Percentiles rank a stretch among this genome's conserved stretches.
phyloP scores from a whole-genome alignment of 2,329 filamentous ascomycete species.

The Phoma sp. region DNA sequence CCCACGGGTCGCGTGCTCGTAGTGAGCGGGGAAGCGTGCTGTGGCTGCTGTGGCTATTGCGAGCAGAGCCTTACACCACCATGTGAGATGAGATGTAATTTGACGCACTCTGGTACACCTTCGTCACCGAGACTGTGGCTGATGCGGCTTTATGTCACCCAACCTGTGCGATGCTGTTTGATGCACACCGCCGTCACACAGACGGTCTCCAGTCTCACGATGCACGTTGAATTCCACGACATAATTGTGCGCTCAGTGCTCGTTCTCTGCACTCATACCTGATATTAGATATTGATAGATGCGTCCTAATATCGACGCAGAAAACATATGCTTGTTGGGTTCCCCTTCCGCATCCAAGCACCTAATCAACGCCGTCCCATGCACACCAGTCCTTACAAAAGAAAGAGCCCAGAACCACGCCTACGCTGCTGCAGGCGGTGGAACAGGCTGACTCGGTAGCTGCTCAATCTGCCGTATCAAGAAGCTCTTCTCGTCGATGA shows the following conservation, averaged over 20 bases:
- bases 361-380: conserved; percentile 4
- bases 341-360: conserved; percentile 3
- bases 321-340: conserved; percentile 1
- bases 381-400: conserved; percentile 13
- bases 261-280: not conserved
- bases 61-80: not conserved
- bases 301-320: conserved; percentile 14
- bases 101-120: too few relatives aligned
- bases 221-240: not conserved
- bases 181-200: too few relatives aligned
- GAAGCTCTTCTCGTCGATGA: conserved; percentile 97
- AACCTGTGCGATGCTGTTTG: too few relatives aligned
- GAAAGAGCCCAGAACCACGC: not conserved
- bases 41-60: not conserved
- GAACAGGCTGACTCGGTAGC: conserved; percentile 44
- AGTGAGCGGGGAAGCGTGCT: conserved; percentile 13
- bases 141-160: too few relatives aligned
- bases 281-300: conserved; percentile 12
- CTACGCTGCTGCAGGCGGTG: conserved; percentile 31
- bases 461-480: conserved; percentile 88
- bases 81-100: not conserved
- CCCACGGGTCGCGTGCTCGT: conserved; percentile 9
- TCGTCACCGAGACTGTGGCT: too few relatives aligned
- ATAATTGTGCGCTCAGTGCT: not conserved
- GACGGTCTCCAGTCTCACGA: too few relatives aligned